Conservation (phyloP, 2,329 filamentous ascomycete genomes). For the Diaporthe ampelina region DNA sequence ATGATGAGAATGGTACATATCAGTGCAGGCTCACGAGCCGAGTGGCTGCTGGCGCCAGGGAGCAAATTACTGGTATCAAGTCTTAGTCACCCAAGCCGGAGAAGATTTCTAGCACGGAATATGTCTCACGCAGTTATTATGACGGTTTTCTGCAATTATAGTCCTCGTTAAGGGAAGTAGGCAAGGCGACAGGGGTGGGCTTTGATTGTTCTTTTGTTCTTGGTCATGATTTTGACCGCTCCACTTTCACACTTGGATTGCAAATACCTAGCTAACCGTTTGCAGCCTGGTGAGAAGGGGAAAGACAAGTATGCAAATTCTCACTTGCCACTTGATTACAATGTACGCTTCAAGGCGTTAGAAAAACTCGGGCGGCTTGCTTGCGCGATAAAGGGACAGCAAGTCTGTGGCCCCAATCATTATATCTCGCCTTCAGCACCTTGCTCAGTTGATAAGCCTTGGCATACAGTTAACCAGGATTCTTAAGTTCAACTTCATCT, state of each 20-base stretch:
- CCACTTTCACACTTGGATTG: not conserved
- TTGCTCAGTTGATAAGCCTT: not conserved
- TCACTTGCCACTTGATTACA: not conserved
- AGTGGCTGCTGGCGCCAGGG: too few relatives aligned
- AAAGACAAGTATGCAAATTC: too few relatives aligned
- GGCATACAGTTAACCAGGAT: not conserved
- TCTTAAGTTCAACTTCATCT: not conserved
- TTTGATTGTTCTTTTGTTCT: not conserved
- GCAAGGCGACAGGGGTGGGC: not conserved
- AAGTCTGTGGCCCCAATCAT: not conserved
- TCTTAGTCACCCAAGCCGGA: too few relatives aligned
- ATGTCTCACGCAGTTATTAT: too few relatives aligned
- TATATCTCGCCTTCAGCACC: not conserved
- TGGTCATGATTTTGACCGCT: not conserved
- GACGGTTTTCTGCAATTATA: too few relatives aligned
- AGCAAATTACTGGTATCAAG: too few relatives aligned
- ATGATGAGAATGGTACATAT: too few relatives aligned
- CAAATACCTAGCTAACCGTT: not conserved
- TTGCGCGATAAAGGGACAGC: not conserved
- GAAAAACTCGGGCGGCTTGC: not conserved
- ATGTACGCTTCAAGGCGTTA: not conserved
- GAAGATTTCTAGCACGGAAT: too few relatives aligned
- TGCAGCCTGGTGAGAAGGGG: not conserved
- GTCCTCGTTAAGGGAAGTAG: not conserved
- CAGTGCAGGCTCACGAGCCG: too few relatives aligned